Conservation (phyloP, 345 rosid genomes). For the Conringia planisiliqua region DNA sequence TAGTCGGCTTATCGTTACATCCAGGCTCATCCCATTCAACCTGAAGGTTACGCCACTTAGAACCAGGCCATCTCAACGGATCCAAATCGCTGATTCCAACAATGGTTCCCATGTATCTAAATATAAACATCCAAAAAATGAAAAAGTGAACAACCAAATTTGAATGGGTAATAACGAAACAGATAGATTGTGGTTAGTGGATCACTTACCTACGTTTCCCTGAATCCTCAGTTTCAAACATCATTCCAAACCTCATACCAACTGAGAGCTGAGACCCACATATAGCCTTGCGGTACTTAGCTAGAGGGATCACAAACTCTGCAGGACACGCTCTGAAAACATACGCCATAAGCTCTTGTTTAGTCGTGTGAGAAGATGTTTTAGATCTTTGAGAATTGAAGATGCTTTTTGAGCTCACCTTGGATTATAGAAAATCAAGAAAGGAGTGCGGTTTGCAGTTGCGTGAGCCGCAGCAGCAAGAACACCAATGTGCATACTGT, state of each 20-base stretch:
- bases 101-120: constrained; percentile 96
- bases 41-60: constrained; percentile 99
- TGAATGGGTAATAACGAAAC: background rate
- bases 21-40: constrained; percentile 99
- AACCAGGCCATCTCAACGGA: constrained; percentile 96
- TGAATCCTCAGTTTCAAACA: constrained; percentile 98
- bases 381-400: background rate
- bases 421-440: constrained; percentile 93
- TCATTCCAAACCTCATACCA: constrained; percentile 99
- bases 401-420: constrained; percentile 46
- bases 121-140: constrained; percentile 8
- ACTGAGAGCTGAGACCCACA: constrained; percentile 81
- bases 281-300: constrained; percentile 76
- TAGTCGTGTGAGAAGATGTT: background rate
- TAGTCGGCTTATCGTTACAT: constrained; percentile 78
- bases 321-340: constrained; percentile 86
- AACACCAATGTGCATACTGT: constrained; percentile 98
- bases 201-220: constrained; percentile 75
- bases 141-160: background rate
- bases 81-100: constrained; percentile 80
- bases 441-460: constrained; percentile 73
- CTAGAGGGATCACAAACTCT: constrained; percentile 85
- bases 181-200: background rate
- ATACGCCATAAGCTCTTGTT: constrained; percentile 1
- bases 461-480: constrained; percentile 99